Evolutionary conservation across 441 rosid genomes (phyloP), one percentile per base, ranked within the genome.

Genomic region (Raphanus hybrid): DNA sequence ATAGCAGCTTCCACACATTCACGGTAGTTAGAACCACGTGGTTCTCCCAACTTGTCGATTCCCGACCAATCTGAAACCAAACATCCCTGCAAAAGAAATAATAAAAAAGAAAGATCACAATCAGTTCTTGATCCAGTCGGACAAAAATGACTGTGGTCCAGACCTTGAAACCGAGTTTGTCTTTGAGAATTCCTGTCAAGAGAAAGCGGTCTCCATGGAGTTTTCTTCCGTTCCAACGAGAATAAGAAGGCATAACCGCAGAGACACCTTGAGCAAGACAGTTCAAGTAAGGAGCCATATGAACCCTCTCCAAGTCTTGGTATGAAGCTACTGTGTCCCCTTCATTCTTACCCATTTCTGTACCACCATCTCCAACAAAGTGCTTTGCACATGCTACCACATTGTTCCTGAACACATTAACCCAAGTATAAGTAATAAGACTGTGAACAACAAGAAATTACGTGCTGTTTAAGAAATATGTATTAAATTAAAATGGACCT

Each of bases 331-430:
- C n/a, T 27, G 97, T 86, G 78, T 88, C 83, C 65, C 95, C 97
- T 81, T 93, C 93, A 70, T 87, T 91, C 50, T 82, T 11, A 27
- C 97, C 98, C 69, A 50, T 70, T 54, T 84, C 81, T 4, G 97
- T 93, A 45, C 95, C 97, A 62, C 97, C 97, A 79, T 91, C 95
- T 75, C 94, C 97, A 55, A 91, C 97, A 85, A 91, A 92, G 82
- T 92, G 97, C 86, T 91, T 92, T 9, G 92, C 97, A 82, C 97
- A 92, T 32, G 97, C 94, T 82, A 88, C 84, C 39, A 91, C 88
- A 70, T 88, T 91, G 74, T 87, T 85, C 74, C 96, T 92, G 87
- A 67, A 72, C 26, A 72, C 73, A 29, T 15, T 27, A 43, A 1
- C 37, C 9, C 8, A 11, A 23, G 35, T 66, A 9, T 62, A 23